These are phyloP conservation scores for Xylariaceae sp. DNA, from an alignment of 2,329 filamentous ascomycete genomes.

Conservation along the genomic window DNA sequence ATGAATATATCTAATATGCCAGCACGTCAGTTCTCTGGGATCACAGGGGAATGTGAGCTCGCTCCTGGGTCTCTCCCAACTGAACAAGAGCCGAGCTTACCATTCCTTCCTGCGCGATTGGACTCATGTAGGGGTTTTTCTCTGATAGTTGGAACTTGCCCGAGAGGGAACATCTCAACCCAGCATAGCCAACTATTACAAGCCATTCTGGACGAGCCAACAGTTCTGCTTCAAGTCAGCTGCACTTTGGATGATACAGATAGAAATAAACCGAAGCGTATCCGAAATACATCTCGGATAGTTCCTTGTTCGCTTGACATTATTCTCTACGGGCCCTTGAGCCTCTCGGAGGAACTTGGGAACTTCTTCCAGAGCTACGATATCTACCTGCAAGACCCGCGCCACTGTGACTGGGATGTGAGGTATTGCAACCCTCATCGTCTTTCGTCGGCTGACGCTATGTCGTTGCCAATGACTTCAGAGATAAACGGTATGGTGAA, in stretches of 20 bases:
- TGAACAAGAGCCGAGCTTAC: not conserved
- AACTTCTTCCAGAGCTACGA: slow-evolving; percentile 42
- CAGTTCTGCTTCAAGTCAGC: not conserved
- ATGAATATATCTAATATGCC: not conserved
- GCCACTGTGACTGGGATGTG: slow-evolving; percentile 35
- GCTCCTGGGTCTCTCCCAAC: not conserved
- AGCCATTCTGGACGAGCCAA: slow-evolving; percentile 4
- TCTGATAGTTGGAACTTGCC: not conserved
- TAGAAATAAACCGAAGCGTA: slow-evolving; percentile 5
- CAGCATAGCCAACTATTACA: slow-evolving; percentile 9
- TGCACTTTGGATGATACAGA: not conserved
- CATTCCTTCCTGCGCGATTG: not conserved
- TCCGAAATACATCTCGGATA: slow-evolving; percentile 1
- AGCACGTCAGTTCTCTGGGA: slow-evolving; percentile 1
- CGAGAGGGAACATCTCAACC: not conserved
- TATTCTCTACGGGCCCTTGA: slow-evolving; percentile 42
- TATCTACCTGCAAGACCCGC: slow-evolving; percentile 46
- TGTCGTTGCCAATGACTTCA: slow-evolving; percentile 13
- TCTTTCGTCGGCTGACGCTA: slow-evolving; percentile 37
- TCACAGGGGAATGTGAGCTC: slow-evolving; percentile 11
- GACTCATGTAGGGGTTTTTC: not conserved
- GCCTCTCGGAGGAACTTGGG: slow-evolving; percentile 40
- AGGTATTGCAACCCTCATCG: slow-evolving; percentile 48
- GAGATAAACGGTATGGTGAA: not conserved
- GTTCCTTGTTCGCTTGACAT: slow-evolving; percentile 38